phyloP scores from a whole-genome alignment of 2,329 filamentous ascomycete genomes.

The Alternaria dauci region DNA sequence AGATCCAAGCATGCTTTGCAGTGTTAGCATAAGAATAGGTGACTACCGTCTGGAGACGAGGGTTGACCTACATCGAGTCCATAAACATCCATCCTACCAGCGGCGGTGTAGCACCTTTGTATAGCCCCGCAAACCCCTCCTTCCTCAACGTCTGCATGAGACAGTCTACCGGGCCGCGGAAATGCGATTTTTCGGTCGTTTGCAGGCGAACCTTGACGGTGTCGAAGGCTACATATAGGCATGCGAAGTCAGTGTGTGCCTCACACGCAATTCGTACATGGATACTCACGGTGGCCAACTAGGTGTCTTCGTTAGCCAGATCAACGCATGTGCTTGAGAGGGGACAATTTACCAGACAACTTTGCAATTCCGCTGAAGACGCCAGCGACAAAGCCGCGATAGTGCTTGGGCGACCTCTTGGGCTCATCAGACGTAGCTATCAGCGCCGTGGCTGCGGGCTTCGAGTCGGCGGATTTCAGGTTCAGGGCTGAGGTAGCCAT shows the following conservation, averaged over 20 bases:
- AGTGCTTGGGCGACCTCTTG: slow-evolving; percentile 63
- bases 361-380: slow-evolving; percentile 95
- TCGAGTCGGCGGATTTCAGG: slow-evolving; percentile 38
- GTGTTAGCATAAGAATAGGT: slow-evolving; percentile 13
- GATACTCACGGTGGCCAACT: slow-evolving; percentile 63
- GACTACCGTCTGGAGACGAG: not conserved
- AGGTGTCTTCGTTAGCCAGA: slow-evolving; percentile 20
- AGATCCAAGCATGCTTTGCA: slow-evolving; percentile 80
- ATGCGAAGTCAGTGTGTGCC: no score
- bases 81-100: slow-evolving; percentile 98
- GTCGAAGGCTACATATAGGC: slow-evolving; percentile 69
- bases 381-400: slow-evolving; percentile 97
- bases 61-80: slow-evolving; percentile 72
- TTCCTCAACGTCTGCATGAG: slow-evolving; percentile 82
- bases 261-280: no score
- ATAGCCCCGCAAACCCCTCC: slow-evolving; percentile 85
- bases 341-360: slow-evolving; percentile 69
- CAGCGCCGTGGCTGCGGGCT: slow-evolving; percentile 36
- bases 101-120: slow-evolving; percentile 93
- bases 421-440: slow-evolving; percentile 40
- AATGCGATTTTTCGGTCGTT: slow-evolving; percentile 78
- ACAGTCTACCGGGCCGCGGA: slow-evolving; percentile 87
- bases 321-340: not conserved
- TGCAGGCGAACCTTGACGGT: slow-evolving; percentile 97
- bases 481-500: slow-evolving; percentile 50